phyloP scores from a whole-genome alignment of 208 protist species.

The Leishmania mexicana region DNA sequence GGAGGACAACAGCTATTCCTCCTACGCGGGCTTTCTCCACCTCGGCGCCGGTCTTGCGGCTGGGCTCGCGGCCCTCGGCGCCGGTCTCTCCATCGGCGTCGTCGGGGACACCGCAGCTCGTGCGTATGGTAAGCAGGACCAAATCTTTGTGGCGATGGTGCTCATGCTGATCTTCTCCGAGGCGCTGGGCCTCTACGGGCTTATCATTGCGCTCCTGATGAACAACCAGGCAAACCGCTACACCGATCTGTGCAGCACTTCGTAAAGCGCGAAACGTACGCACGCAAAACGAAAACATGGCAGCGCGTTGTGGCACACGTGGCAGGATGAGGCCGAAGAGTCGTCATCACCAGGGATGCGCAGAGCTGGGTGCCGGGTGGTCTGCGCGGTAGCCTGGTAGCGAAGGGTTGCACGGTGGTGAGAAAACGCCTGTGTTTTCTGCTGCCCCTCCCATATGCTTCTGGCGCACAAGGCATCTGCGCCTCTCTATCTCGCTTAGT shows the following conservation, averaged over 20 bases:
- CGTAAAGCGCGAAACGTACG: background rate
- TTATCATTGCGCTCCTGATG: slow-evolving; percentile 98
- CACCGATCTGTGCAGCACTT: slow-evolving; percentile 42
- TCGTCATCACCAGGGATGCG: background rate
- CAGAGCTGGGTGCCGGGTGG: background rate
- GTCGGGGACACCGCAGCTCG: slow-evolving; percentile 97
- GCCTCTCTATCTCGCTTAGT: background rate
- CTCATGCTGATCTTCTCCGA: slow-evolving; percentile 99
- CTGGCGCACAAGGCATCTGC: background rate
- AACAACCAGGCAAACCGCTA: slow-evolving; percentile 91
- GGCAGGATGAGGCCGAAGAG: background rate
- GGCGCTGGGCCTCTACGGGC: slow-evolving; percentile 98
- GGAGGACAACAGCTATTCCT: slow-evolving; percentile 72
- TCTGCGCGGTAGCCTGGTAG: background rate
- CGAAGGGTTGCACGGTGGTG: background rate
- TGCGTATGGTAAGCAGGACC: slow-evolving; percentile 95
- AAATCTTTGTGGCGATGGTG: slow-evolving; percentile 99
- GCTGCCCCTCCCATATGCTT: background rate
- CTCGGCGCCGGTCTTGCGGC: slow-evolving; percentile 97
- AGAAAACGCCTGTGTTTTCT: background rate
- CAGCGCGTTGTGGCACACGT: background rate
- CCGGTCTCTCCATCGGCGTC: slow-evolving; percentile 99
- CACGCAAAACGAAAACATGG: background rate
- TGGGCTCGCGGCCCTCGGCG: slow-evolving; percentile 95
- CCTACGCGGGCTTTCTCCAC: slow-evolving; percentile 93